phyloP scores from a whole-genome alignment of 2,329 filamentous ascomycete genomes.

The Colletotrichum horii region DNA sequence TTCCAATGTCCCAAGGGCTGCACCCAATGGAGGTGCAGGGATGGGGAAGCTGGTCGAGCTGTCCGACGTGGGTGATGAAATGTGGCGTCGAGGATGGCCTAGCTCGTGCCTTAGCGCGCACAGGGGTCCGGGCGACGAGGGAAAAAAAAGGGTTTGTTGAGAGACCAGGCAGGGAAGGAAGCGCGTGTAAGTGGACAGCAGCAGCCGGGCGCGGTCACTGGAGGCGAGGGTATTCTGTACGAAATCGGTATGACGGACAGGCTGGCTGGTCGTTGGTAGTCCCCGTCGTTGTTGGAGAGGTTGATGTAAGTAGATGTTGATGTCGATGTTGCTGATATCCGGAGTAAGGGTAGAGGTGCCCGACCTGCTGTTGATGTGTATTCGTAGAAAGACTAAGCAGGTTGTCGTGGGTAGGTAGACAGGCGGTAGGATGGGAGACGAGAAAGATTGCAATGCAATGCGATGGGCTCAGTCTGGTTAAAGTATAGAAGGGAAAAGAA shows the following conservation, averaged over 20 bases:
- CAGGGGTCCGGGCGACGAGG: constrained; percentile 3
- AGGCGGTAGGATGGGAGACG: neutral
- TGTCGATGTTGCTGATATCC: neutral
- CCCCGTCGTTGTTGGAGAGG: neutral
- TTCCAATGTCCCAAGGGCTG: neutral
- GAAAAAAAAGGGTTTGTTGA: constrained; percentile 16
- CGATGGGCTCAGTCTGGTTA: constrained; percentile 4
- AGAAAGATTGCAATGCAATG: neutral
- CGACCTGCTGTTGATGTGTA: neutral
- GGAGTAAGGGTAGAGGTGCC: neutral
- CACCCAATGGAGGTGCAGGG: constrained; percentile 12
- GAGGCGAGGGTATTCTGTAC: neutral
- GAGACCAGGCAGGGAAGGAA: constrained; percentile 6
- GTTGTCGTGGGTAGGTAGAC: neutral
- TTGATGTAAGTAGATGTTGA: neutral
- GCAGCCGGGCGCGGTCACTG: neutral
- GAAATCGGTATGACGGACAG: neutral
- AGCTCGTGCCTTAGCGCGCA: constrained; percentile 16
- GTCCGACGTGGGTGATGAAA: constrained; percentile 16
- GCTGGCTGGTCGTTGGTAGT: neutral
- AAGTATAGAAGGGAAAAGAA: constrained; percentile 11
- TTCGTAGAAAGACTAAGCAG: neutral
- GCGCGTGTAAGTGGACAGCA: constrained; percentile 14
- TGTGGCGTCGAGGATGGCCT: constrained; percentile 13
- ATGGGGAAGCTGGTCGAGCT: constrained; percentile 20